Evolutionary conservation across 257 asterid species (phyloP).

Genomic region (Solanum sejunctum): DNA sequence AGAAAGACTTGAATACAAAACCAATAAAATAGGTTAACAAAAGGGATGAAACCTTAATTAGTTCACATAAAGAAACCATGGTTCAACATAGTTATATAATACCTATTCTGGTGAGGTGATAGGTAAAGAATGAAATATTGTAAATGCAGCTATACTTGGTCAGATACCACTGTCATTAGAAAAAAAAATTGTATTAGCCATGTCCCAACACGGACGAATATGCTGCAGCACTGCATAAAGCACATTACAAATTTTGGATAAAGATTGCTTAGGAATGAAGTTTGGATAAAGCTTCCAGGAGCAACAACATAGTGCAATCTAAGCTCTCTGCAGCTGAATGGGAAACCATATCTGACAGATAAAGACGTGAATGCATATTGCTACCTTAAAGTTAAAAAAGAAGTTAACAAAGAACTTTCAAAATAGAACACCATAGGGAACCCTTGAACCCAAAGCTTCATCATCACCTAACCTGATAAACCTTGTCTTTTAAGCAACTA

Average conservation of each 20-base stretch:
- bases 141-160: neutral
- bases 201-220: neutral
- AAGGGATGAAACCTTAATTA: neutral
- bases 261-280: conserved; percentile 70
- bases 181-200: neutral
- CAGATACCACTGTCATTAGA: neutral
- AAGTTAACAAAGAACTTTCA: conserved; percentile 14
- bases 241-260: neutral
- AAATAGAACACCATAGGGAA: conserved; percentile 28
- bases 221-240: neutral
- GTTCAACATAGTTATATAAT: neutral
- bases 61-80: neutral
- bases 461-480: conserved; percentile 43
- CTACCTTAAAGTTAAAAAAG: neutral
- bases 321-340: neutral
- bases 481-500: conserved; percentile 92
- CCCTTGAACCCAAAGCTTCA: conserved; percentile 70
- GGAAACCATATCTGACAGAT: conserved; percentile 10
- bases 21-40: neutral
- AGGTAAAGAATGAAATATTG: neutral
- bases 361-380: conserved; percentile 4
- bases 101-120: neutral
- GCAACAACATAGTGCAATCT: neutral
- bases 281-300: conserved; percentile 22
- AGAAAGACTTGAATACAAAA: neutral